These are phyloP conservation scores for Parastagonospora avenae DNA, from an alignment of 2,329 filamentous ascomycete genomes.

Conservation along the genomic window DNA sequence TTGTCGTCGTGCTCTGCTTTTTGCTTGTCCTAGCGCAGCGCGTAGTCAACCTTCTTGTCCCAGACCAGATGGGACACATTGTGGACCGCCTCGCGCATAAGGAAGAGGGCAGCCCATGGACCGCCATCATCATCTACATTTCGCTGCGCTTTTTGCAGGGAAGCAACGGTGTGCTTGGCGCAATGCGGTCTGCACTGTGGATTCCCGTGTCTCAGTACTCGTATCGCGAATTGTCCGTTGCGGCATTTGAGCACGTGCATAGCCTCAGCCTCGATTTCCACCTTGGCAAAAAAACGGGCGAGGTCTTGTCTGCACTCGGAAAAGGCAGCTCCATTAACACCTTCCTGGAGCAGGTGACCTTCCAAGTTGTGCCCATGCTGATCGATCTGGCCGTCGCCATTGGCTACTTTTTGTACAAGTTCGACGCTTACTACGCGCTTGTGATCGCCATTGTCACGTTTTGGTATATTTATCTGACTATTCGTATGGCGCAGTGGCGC, in stretches of 20 bases:
- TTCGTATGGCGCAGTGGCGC: conserved; percentile 92
- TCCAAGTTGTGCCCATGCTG: conserved; percentile 93
- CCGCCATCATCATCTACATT: conserved; percentile 76
- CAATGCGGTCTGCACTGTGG: conserved; percentile 83
- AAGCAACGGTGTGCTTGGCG: conserved; percentile 83
- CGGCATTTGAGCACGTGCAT: conserved; percentile 97
- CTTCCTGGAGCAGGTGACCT: conserved; percentile 95
- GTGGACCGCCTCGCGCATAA: conserved; percentile 71
- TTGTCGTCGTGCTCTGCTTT: conserved; percentile 83
- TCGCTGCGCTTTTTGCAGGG: conserved; percentile 83
- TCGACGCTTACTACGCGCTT: conserved; percentile 88
- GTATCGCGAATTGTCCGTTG: conserved; percentile 90
- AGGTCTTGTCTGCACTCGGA: conserved; percentile 92
- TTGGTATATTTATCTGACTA: conserved; percentile 94
- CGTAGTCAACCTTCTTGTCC: conserved; percentile 83
- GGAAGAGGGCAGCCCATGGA: conserved; percentile 68
- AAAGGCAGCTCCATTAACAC: conserved; percentile 96
- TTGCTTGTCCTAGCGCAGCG: conserved; percentile 79
- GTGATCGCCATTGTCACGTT: conserved; percentile 91
- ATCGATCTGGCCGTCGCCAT: conserved; percentile 87
- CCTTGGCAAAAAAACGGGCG: conserved; percentile 92
- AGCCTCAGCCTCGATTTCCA: conserved; percentile 95
- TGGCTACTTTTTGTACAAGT: conserved; percentile 75
- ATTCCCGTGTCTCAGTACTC: conserved; percentile 97
- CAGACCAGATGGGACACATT: conserved; percentile 77